A percentile compares a stretch with the other conserved stretches of the same genome.
Evolutionary conservation across 352 stramenopile genomes (phyloP).

Genomic region (Pythium angustatum): DNA sequence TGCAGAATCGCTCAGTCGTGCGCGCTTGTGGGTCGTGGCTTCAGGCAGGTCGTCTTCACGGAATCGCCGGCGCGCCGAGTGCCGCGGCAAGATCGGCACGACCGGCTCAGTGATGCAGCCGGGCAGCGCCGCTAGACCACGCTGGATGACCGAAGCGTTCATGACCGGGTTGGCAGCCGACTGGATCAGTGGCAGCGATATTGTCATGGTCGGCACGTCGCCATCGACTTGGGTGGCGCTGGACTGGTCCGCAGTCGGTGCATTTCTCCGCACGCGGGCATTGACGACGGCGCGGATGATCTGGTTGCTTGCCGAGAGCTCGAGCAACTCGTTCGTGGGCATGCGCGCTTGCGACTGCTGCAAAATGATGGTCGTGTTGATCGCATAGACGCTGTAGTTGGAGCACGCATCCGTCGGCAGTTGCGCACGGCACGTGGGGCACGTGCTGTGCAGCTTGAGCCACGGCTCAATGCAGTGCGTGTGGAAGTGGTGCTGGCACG

Average conservation of each 20-base stretch:
- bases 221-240: background rate
- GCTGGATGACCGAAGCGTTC: slow-evolving; percentile 79
- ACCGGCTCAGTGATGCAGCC: slow-evolving; percentile 66
- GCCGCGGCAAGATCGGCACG: slow-evolving; percentile 69
- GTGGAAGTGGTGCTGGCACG: slow-evolving; percentile 84
- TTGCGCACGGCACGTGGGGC: slow-evolving; percentile 78
- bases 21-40: slow-evolving; percentile 54
- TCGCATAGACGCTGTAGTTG: slow-evolving; percentile 90
- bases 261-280: slow-evolving; percentile 70
- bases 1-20: slow-evolving; percentile 46
- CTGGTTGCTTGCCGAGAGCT: slow-evolving; percentile 83
- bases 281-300: slow-evolving; percentile 88
- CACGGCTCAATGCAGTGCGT: slow-evolving; percentile 78
- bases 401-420: slow-evolving; percentile 77
- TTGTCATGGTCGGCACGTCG: slow-evolving; percentile 36
- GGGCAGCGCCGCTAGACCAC: slow-evolving; percentile 39
- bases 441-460: slow-evolving; percentile 87
- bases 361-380: slow-evolving; percentile 90
- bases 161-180: slow-evolving; percentile 59
- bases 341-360: slow-evolving; percentile 83
- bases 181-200: slow-evolving; percentile 55
- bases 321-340: slow-evolving; percentile 70
- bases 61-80: slow-evolving; percentile 61
- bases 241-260: slow-evolving; percentile 20
- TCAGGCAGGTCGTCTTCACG: slow-evolving; percentile 40